Conservation (phyloP, 805 yeast genomes). For the Nakazawaea molendinolei region DNA sequence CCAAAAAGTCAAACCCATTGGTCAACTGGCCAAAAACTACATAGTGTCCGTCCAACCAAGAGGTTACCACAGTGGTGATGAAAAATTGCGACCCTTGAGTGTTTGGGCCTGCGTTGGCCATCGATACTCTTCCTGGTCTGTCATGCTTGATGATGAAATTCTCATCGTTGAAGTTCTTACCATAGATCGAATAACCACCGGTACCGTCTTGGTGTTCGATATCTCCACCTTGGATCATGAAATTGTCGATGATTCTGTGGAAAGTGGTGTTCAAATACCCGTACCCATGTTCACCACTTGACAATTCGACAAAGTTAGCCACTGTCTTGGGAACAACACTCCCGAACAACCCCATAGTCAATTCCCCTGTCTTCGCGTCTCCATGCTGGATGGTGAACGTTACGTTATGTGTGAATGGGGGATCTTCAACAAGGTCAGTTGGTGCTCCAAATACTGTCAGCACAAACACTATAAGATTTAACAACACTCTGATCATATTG, state of each 20-base stretch:
- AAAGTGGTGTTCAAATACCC: constrained; percentile 56
- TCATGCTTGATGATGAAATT: constrained; percentile 45
- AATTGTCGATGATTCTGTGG: constrained; percentile 67
- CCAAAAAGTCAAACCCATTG: constrained; percentile 59
- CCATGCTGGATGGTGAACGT: constrained; percentile 31
- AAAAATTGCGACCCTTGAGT: constrained; percentile 68
- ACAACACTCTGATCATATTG: too few relatives aligned
- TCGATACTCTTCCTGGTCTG: constrained; percentile 38
- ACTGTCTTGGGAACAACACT: constrained; percentile 58
- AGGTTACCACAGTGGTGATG: constrained; percentile 49
- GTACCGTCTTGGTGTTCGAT: constrained; percentile 57
- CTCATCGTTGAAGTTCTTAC: constrained; percentile 70
- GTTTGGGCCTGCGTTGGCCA: constrained; percentile 46
- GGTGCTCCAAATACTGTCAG: constrained; percentile 1
- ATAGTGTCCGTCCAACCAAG: constrained; percentile 53
- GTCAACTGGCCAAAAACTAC: constrained; percentile 77
- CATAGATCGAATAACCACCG: constrained; percentile 80
- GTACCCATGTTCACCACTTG: constrained; percentile 27
- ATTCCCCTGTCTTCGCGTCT: constrained; percentile 26
- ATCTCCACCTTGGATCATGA: constrained; percentile 89
- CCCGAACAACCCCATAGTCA: constrained; percentile 61
- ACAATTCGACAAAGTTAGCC: constrained; percentile 47
- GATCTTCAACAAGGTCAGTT: constrained; percentile 28
- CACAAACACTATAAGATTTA: too few relatives aligned
- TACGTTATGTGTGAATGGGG: constrained; percentile 41